A percentile compares a stretch with the other conserved stretches of the same genome.
These are phyloP conservation scores for Yarrowia galli DNA, from an alignment of 1,139 yeast species.

Conservation along the genomic window DNA sequence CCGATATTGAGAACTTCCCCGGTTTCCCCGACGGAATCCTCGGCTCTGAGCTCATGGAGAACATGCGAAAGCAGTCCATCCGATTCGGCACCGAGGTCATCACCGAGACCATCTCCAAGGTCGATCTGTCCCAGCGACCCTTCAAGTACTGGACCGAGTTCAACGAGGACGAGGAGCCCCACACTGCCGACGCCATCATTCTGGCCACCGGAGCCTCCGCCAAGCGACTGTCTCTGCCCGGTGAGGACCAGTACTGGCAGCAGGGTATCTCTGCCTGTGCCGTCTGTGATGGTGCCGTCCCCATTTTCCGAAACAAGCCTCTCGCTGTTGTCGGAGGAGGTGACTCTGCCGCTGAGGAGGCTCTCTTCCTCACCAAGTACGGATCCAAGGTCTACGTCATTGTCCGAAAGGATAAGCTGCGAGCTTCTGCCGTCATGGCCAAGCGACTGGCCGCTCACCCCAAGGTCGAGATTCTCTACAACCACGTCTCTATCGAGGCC, in stretches of 20 bases:
- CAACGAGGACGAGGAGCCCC: conserved; percentile 80
- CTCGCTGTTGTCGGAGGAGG: conserved; percentile 98
- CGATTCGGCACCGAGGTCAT: conserved; percentile 92
- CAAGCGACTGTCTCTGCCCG: conserved; percentile 89
- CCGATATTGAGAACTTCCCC: conserved; percentile 94
- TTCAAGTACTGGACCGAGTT: conserved; percentile 97
- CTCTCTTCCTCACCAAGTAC: conserved; percentile 92
- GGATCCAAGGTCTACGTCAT: conserved; percentile 93
- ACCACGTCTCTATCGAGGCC: conserved; percentile 86
- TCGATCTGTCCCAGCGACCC: conserved; percentile 84
- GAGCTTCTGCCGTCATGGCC: conserved; percentile 97
- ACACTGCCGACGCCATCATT: conserved; percentile 90
- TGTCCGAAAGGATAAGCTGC: conserved; percentile 90
- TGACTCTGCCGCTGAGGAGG: conserved; percentile 99
- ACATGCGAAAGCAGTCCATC: conserved; percentile 86
- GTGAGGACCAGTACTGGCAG: conserved; percentile 98
- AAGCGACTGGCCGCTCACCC: conserved; percentile 84
- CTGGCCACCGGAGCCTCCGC: conserved; percentile 98
- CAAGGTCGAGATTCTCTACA: conserved; percentile 88
- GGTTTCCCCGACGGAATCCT: conserved; percentile 96
- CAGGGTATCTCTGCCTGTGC: conserved; percentile 99
- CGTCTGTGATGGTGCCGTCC: conserved; percentile 99
- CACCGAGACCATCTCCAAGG: conserved; percentile 92
- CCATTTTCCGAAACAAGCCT: conserved; percentile 96
- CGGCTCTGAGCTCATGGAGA: conserved; percentile 89